Conservation (phyloP, 495 filamentous ascomycete species). For the Rostrohypoxylon terebratum region DNA sequence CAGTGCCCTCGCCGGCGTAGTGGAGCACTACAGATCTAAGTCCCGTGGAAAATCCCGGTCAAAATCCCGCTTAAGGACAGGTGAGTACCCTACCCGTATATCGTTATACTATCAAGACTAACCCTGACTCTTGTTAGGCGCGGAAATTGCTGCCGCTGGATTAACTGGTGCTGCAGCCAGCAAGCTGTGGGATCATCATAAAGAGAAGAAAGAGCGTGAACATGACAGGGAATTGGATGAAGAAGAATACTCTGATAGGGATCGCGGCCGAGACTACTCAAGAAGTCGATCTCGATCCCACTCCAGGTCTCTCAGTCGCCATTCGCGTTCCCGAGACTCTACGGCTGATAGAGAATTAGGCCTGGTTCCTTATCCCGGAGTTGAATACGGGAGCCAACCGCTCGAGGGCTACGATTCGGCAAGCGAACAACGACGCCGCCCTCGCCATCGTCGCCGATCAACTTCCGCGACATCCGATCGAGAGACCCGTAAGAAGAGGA, state of each 20-base stretch:
- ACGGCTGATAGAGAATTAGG: constrained; percentile 73
- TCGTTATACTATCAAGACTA: not conserved
- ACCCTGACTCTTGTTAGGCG: constrained; percentile 49
- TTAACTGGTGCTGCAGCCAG: constrained; percentile 81
- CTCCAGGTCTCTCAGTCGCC: constrained; percentile 58
- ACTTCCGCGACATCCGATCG: constrained; percentile 58
- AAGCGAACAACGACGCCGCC: constrained; percentile 43
- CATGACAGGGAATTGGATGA: constrained; percentile 50
- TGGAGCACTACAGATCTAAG: constrained; percentile 77
- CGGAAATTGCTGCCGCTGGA: constrained; percentile 77
- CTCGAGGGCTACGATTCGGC: constrained; percentile 56
- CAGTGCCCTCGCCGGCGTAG: constrained; percentile 75
- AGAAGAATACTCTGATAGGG: constrained; percentile 44
- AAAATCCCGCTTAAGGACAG: constrained; percentile 67
- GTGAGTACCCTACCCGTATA: constrained; percentile 23
- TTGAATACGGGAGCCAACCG: constrained; percentile 58
- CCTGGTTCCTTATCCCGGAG: constrained; percentile 69
- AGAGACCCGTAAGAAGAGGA: constrained; percentile 67
- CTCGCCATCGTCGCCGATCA: constrained; percentile 40
- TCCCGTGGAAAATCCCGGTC: constrained; percentile 64
- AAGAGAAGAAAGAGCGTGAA: constrained; percentile 73
- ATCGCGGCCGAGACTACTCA: constrained; percentile 61
- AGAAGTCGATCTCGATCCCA: constrained; percentile 60
- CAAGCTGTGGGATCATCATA: constrained; percentile 82
- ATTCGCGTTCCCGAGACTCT: constrained; percentile 56